phyloP scores from a whole-genome alignment of 2,329 filamentous ascomycete genomes.

The Sporothrix dimorphospora region DNA sequence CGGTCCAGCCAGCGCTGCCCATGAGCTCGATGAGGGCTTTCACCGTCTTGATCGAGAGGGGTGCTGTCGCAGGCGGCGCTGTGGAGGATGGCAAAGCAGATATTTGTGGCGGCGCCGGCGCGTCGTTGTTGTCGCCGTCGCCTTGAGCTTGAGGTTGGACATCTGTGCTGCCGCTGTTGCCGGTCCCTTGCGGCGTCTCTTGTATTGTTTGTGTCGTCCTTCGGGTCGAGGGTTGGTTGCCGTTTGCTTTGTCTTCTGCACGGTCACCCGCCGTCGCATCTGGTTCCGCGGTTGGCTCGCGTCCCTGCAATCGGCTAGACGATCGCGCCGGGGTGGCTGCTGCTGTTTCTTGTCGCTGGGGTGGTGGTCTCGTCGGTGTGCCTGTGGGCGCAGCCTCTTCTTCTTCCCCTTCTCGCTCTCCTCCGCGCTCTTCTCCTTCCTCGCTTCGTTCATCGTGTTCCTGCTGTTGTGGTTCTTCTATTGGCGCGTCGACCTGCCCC shows the following conservation, averaged over 20 bases:
- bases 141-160: not conserved
- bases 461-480: not conserved
- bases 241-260: not conserved
- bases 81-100: not conserved
- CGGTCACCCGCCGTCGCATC: not conserved
- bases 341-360: not conserved
- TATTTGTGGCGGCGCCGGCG: not conserved
- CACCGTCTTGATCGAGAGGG: not conserved
- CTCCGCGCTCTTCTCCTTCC: not conserved
- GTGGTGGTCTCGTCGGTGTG: not conserved
- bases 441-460: not conserved
- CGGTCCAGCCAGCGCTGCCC: constrained; percentile 31
- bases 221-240: not conserved
- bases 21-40: constrained; percentile 27
- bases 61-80: not conserved
- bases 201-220: not conserved
- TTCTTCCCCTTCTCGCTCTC: not conserved
- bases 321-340: not conserved
- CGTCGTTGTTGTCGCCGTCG: not conserved
- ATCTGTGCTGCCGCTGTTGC: not conserved
- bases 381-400: not conserved
- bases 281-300: not conserved
- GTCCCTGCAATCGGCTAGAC: not conserved
- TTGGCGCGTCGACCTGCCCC: not conserved
- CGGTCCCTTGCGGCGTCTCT: not conserved